Conservation (phyloP, 2,329 filamentous ascomycete genomes). For the Penicillium sp. region DNA sequence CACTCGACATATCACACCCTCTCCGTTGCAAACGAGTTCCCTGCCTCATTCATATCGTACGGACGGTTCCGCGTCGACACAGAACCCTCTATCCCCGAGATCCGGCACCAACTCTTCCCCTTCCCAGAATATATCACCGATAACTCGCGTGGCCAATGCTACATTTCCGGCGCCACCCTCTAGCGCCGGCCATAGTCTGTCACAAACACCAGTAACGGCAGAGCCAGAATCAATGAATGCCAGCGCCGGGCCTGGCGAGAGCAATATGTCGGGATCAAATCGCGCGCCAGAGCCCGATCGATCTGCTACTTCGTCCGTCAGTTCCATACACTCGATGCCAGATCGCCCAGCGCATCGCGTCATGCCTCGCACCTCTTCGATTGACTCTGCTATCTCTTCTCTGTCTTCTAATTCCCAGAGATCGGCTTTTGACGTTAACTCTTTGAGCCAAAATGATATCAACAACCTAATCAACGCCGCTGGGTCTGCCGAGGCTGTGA, state of each 20-base stretch:
- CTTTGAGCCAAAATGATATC: slow-evolving; percentile 68
- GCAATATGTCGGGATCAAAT: slow-evolving; percentile 27
- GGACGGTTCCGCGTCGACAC: slow-evolving; percentile 24
- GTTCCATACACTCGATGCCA: slow-evolving; percentile 30
- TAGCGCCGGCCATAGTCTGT: slow-evolving; percentile 19
- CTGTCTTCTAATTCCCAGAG: slow-evolving; percentile 61
- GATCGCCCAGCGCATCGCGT: slow-evolving; percentile 33
- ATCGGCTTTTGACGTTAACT: slow-evolving; percentile 53
- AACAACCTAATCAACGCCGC: slow-evolving; percentile 74
- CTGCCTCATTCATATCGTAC: slow-evolving; percentile 20
- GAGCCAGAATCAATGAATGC: slow-evolving; percentile 21
- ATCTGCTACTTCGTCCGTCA: slow-evolving; percentile 32
- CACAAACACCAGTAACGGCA: slow-evolving; percentile 18
- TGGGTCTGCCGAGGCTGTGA: slow-evolving; percentile 82
- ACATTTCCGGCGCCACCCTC: slow-evolving; percentile 30
- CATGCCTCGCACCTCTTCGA: slow-evolving; percentile 73
- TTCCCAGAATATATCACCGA: slow-evolving; percentile 22
- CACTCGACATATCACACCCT: slow-evolving; percentile 30
- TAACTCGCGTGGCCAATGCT: slow-evolving; percentile 29
- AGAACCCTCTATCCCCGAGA: slow-evolving; percentile 27
- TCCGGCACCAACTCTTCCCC: slow-evolving; percentile 25
- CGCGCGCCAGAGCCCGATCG: slow-evolving; percentile 27
- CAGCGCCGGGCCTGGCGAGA: slow-evolving; percentile 21
- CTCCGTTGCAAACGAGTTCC: slow-evolving; percentile 32
- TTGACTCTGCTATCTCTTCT: slow-evolving; percentile 86